These are phyloP conservation scores for Hypoxylon lenormandii DNA, from an alignment of 495 filamentous ascomycete species.

Conservation along the genomic window DNA sequence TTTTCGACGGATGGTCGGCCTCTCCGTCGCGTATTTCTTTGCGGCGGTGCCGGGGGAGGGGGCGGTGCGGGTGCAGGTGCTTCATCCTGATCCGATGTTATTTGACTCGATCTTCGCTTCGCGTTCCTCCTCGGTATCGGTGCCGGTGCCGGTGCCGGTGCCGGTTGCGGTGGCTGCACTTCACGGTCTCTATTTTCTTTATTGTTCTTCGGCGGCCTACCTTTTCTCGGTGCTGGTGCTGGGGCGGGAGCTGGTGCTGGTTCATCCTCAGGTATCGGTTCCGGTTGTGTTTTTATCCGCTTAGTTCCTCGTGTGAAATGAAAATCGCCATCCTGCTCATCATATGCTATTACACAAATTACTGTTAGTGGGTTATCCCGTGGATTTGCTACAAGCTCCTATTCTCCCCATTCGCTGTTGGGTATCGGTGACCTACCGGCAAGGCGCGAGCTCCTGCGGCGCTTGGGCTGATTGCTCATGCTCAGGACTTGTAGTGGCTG, in stretches of 20 bases:
- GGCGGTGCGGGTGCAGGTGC: constrained; percentile 28
- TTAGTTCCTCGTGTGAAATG: constrained; percentile 70
- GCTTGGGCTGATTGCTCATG: constrained; percentile 70
- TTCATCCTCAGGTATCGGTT: constrained; percentile 53
- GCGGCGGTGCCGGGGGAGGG: constrained; percentile 41
- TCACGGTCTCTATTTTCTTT: constrained; percentile 52
- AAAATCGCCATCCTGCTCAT: constrained; percentile 75
- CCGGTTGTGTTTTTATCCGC: constrained; percentile 60
- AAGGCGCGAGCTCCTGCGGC: constrained; percentile 67
- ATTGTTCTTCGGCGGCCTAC: constrained; percentile 57
- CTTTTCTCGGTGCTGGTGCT: constrained; percentile 55
- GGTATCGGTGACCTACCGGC: constrained; percentile 60
- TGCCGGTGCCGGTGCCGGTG: constrained; percentile 44
- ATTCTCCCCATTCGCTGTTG: background rate
- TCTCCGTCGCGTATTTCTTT: constrained; percentile 42
- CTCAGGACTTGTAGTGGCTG: constrained; percentile 69
- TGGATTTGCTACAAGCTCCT: background rate
- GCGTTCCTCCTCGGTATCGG: constrained; percentile 52
- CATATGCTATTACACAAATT: constrained; percentile 59
- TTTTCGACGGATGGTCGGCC: constrained; percentile 49
- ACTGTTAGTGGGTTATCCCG: constrained; percentile 32
- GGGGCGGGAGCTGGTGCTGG: constrained; percentile 57
- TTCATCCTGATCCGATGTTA: constrained; percentile 43
- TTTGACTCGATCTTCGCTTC: constrained; percentile 60
- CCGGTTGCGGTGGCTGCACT: constrained; percentile 52